Base-by-base conservation (phyloP, 192 early-diverging fungal genomes). In the Neocallimastix lanati region DNA sequence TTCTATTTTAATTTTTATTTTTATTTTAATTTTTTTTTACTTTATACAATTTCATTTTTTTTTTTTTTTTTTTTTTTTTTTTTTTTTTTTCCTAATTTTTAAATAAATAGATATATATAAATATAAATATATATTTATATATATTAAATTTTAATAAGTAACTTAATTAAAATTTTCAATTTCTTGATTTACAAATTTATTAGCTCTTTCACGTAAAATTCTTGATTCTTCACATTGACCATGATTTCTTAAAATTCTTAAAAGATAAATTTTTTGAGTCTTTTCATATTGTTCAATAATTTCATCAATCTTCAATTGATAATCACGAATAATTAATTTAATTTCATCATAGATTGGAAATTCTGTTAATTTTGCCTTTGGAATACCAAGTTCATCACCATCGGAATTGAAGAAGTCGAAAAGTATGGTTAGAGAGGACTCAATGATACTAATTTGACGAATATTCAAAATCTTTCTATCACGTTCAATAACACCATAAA, bases 371-470 rank as follows among this genome's bases (percentile, higher is more conserved):
- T 67, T 67, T 11, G 50, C 25, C n/a, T 67, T 83, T 28, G 85
- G 76, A 11, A 89, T 79, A 25, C 87, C 87, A 29, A 85, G 76
- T 25, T 82, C 86, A 13, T 82, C 79, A 35, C 87, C 87, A 76
- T 86, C 87, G 5, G 85, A 85, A 77, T 89, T 81, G 81, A 89
- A 88, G 77, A 89, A 89, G 16, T 86, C 79, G 28, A 82, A 82
- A 21, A 89, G 81, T 30, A 86, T 78, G 15, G 80, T 78, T 37
- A 89, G 37, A 0, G 82, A 40, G 78, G 80, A 83, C 29, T 85
- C 77, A 15, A 84, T 76, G 77, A 87, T 82, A 29, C 84, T 82
- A 4, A 86, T 76, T 78, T 89, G 88, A 29, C 88, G 85, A 11
- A 36, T n/a, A 78, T 88, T 89, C 27, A 89, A 81, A 21, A 87